phyloP scores from a whole-genome alignment of 306 rosid species.

The Quercus engelmannii region DNA sequence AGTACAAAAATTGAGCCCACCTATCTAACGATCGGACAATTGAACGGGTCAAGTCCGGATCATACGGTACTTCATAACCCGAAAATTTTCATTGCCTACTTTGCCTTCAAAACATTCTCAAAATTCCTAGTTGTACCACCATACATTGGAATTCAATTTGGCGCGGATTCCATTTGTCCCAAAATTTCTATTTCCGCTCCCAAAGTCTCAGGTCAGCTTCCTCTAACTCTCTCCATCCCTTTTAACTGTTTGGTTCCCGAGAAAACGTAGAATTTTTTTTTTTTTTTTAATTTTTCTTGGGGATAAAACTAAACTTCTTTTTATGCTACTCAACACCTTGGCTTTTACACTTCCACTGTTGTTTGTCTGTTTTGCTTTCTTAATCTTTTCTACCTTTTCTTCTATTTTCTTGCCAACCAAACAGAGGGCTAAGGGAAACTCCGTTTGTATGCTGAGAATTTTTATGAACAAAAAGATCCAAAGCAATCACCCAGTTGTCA shows the following conservation, averaged over 20 bases:
- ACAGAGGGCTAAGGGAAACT: neutral
- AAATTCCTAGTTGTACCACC: neutral
- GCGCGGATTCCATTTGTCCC: neutral
- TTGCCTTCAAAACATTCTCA: neutral
- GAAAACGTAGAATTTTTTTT: neutral
- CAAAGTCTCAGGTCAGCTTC: neutral
- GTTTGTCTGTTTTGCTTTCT: neutral
- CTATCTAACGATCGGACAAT: too few relatives aligned
- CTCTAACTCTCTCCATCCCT: neutral
- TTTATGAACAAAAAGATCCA: neutral
- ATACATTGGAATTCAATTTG: neutral
- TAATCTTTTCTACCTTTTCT: neutral
- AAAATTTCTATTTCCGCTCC: neutral
- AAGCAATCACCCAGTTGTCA: neutral
- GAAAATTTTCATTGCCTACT: neutral
- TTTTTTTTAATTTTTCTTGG: too few relatives aligned
- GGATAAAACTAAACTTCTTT: neutral
- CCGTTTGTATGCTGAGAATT: neutral
- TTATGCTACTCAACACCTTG: neutral
- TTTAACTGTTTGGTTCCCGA: slow-evolving; percentile 4
- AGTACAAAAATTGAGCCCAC: too few relatives aligned
- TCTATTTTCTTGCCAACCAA: neutral
- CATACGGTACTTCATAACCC: too few relatives aligned
- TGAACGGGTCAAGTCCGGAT: too few relatives aligned
- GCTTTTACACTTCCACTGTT: neutral